Evolutionary conservation across 805 yeast genomes (phyloP), one percentile per base, ranked within the genome.

Genomic region (Starmerella stellata): DNA sequence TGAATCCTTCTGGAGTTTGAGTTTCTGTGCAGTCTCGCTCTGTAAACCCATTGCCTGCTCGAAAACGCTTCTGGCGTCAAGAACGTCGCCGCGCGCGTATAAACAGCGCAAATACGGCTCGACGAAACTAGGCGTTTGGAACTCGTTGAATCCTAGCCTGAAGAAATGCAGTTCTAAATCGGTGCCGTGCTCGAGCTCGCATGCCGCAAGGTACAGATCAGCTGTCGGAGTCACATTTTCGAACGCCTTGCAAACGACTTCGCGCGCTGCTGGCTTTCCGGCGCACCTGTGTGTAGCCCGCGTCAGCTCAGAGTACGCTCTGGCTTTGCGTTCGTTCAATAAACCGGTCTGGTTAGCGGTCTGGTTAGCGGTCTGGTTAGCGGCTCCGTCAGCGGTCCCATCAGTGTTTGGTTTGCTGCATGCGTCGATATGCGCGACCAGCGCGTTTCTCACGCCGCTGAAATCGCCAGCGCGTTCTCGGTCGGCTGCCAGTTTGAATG

Each of bases 171-270:
- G 32, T 15, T 29, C 32, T 5, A 29, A 15, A 13, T n/a, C 19
- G 42, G 75, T 65, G 46, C 64, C 64, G 48, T 69, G 74, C 53
- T 87, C 98, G 62, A 83, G 64, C 53, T 72, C 62, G 1, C 95
- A 94, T 51, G 78, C 77, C 42, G 80, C 87, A 17, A 75, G 74
- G 57, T 69, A 87, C 17, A 87, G 81, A 61, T 74, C 73, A 1
- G 92, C 76, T 31, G 78, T 52, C 5, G 48, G 41, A n/a, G 33
- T 34, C 2, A 42, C 31, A 15, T 13, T 68, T 52, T 74, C 72
- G 49, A 93, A 70, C 7, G 78, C 77, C 47, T 66, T 69, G 39
- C 78, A 68, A 54, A 83, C 82, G 2, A 80, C 63, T 19, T 63
- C 54, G 44, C 96, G 68, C 2, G 93, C 83, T 28, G 75, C 82